Base-by-base conservation (phyloP, 1,284 basidiomycete genomes). In the Rhodotorula sp. region DNA sequence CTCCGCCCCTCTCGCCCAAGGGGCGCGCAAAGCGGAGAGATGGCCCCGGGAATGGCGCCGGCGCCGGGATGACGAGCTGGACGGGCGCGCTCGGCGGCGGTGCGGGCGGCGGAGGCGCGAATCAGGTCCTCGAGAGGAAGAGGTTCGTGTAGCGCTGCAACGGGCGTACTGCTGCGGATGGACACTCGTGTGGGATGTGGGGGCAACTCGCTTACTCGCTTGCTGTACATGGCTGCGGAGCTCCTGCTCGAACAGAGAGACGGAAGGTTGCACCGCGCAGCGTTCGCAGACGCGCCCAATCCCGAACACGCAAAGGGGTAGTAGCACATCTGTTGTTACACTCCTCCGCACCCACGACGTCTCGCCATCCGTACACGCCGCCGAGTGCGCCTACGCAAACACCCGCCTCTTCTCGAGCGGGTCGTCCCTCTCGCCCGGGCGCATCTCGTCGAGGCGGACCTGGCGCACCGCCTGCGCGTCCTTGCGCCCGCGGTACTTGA, bases 401-500 rank as follows among this genome's bases (percentile, higher is more conserved):
- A 78, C 77, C 25, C 50, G 63, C 32, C 73, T 53, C 61, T 70
- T 77, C 66, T 74, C 72, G 56, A 76, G 53, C 62, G 51, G 53
- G 53, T 77, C 65, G 41, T 72, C 69, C 25, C 69, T n/a, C 37
- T 55, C 39, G 37, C 62, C 39, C 19, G 53, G 32, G 29, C 29
- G 29, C 53, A 54, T 32, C 46, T 71, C 73, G 44, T 69, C 69
- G 29, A 63, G 44, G 13, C 71, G 53, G 15, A 68, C 72, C 50
- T 68, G 66, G 57, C 70, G 48, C 58, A 68, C 61, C 36, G 66
- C 70, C 71, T 78, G 75, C 46, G 69, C 69, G 21, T 70, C 77
- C 61, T 78, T 74, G 39, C 76, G 63, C 1, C 61, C 67, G 50
- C 61, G 62, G 73, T 78, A 78, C 71, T 78, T 78, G 63, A 65